Conservation (phyloP, 176 grass and related monocot species). For the Lolium perenne region DNA sequence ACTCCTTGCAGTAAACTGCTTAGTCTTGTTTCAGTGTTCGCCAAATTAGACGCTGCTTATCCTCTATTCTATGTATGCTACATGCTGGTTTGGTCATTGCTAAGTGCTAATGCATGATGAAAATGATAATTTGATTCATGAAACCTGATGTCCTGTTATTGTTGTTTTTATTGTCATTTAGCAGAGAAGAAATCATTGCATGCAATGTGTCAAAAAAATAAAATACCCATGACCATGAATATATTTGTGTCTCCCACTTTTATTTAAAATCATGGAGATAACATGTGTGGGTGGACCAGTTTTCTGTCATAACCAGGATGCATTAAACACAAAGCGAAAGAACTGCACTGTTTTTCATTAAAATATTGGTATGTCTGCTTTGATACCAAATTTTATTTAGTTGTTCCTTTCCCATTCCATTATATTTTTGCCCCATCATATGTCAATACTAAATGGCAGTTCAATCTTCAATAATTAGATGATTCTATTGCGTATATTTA, state of each 20-base stretch:
- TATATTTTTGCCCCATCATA: not conserved
- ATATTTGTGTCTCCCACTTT: not conserved
- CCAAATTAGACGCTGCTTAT: too few relatives aligned
- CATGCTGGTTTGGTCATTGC: too few relatives aligned
- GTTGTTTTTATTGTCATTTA: not conserved
- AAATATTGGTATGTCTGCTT: not conserved
- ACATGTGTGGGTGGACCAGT: not conserved
- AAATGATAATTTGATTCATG: too few relatives aligned
- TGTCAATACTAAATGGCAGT: not conserved
- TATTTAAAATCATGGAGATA: too few relatives aligned
- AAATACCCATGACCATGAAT: not conserved
- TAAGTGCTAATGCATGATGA: too few relatives aligned
- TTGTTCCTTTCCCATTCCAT: not conserved
- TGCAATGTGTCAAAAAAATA: not conserved
- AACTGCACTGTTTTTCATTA: not conserved
- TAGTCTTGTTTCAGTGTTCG: not conserved
- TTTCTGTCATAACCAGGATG: not conserved
- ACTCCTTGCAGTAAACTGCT: not conserved
- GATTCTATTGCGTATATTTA: not conserved
- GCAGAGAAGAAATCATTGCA: not conserved
- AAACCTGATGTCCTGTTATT: not conserved
- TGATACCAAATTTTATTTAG: not conserved
- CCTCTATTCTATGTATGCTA: too few relatives aligned
- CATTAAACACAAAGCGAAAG: not conserved
- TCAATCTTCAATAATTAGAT: constrained; percentile 5